phyloP scores from a whole-genome alignment of 495 filamentous ascomycete genomes.

The Neurospora cerealis region DNA sequence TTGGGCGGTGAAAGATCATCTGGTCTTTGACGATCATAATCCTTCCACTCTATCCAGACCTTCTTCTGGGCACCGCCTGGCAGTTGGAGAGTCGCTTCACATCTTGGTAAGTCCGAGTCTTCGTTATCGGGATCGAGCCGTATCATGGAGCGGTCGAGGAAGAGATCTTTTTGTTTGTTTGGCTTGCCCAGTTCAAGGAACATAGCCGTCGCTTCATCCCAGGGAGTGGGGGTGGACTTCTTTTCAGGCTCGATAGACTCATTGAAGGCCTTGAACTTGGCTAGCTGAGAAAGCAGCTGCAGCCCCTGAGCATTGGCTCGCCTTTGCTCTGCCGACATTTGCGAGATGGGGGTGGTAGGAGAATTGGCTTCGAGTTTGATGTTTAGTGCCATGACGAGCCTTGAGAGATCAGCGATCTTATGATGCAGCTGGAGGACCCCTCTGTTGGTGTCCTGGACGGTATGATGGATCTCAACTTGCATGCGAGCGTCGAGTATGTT shows the following conservation, averaged over 20 bases:
- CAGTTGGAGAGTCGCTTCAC: conserved; percentile 23
- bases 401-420: conserved; percentile 28
- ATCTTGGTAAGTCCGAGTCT: conserved; percentile 22
- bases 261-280: conserved; percentile 41
- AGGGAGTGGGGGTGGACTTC: conserved; percentile 6
- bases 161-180: conserved; percentile 16
- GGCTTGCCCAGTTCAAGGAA: conserved; percentile 25
- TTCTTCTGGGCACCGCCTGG: conserved; percentile 16
- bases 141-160: conserved; percentile 23
- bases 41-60: conserved; percentile 40
- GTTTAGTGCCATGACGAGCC: conserved; percentile 31
- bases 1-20: conserved; percentile 22
- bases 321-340: conserved; percentile 19
- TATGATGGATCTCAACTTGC: conserved; percentile 35
- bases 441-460: conserved; percentile 35
- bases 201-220: conserved; percentile 20
- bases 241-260: conserved; percentile 28
- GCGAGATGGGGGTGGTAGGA: conserved; percentile 6
- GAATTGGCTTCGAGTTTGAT: conserved; percentile 20
- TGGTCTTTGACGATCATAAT: conserved; percentile 28
- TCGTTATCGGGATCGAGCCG: conserved; percentile 17
- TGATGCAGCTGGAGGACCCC: conserved; percentile 35
- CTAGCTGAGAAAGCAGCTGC: conserved; percentile 29
- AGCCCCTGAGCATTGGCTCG: conserved; percentile 23
- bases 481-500: conserved; percentile 31